Percentiles rank a stretch among this genome's conserved stretches.
Conservation (phyloP, 2,329 filamentous ascomycete species). For the Botrytis pseudocinerea region DNA sequence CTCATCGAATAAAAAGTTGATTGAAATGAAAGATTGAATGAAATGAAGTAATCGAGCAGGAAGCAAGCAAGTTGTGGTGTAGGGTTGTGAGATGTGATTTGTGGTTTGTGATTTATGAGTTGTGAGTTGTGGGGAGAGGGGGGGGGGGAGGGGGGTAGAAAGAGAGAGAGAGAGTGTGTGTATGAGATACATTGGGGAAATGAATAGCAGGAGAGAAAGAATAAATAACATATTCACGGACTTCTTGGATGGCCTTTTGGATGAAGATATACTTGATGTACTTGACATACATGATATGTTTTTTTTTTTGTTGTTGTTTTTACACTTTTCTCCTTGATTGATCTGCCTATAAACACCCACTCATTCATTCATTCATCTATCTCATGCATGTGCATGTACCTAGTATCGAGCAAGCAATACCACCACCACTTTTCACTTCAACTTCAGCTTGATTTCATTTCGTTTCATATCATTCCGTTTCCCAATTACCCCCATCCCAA, state of each 20-base stretch:
- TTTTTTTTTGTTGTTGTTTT: neutral
- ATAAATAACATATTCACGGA: too few species aligned
- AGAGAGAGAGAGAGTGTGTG: neutral
- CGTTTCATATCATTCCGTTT: neutral
- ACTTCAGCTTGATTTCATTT: too few species aligned
- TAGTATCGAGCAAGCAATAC: neutral
- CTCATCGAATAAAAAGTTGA: conserved; percentile 1
- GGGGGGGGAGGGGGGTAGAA: too few species aligned
- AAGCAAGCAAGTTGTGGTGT: neutral
- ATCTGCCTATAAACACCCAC: neutral
- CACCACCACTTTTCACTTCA: neutral
- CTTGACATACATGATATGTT: neutral
- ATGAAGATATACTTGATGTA: neutral
- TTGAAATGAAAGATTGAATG: neutral
- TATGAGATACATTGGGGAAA: neutral
- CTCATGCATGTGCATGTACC: too few species aligned
- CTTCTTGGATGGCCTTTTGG: too few species aligned
- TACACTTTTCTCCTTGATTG: too few species aligned
- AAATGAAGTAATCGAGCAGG: too few species aligned
- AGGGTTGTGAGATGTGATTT: neutral
- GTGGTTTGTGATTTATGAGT: too few species aligned
- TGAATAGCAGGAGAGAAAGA: neutral
- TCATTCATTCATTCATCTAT: neutral
- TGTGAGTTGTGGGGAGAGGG: neutral
- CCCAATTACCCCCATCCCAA: neutral